Conservation (phyloP, 139 green algal species). For the Gonium pectorale region DNA sequence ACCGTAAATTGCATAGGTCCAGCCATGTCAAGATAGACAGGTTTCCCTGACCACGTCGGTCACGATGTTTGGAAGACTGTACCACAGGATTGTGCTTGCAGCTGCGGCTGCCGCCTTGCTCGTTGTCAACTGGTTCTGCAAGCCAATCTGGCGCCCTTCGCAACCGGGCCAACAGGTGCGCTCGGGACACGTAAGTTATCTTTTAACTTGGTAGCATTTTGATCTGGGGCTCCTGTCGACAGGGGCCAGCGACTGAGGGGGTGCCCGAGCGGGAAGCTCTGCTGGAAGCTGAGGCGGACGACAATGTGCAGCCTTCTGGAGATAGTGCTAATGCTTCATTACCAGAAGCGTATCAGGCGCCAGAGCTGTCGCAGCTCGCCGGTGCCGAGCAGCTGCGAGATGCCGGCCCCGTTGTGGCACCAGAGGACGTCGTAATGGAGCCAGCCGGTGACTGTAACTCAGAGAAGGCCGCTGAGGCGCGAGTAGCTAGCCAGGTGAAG, state of each 20-base stretch:
- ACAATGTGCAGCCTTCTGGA: no score
- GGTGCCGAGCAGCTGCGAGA: neutral
- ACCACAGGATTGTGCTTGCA: neutral
- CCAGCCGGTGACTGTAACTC: no score
- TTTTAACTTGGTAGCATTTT: neutral
- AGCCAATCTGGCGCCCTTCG: neutral
- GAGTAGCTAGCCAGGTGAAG: no score
- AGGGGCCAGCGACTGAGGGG: neutral
- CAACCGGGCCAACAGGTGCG: neutral
- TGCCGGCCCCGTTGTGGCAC: neutral
- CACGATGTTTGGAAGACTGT: neutral
- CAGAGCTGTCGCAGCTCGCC: slow-evolving; percentile 1
- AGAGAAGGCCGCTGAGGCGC: neutral
- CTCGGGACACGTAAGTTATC: no score
- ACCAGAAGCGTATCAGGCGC: neutral
- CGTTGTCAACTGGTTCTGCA: slow-evolving; percentile 36
- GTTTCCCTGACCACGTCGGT: no score
- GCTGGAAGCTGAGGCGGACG: neutral
- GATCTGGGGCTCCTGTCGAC: neutral
- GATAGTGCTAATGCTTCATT: neutral
- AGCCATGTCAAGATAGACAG: no score
- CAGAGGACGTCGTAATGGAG: slow-evolving; percentile 7
- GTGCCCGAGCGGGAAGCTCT: slow-evolving; percentile 13
- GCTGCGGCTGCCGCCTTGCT: neutral
- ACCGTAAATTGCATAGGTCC: no score